Percentiles rank a stretch among this genome's conserved stretches.
phyloP scores from a whole-genome alignment of 257 asterid species.

The Marsdenia floribunda region DNA sequence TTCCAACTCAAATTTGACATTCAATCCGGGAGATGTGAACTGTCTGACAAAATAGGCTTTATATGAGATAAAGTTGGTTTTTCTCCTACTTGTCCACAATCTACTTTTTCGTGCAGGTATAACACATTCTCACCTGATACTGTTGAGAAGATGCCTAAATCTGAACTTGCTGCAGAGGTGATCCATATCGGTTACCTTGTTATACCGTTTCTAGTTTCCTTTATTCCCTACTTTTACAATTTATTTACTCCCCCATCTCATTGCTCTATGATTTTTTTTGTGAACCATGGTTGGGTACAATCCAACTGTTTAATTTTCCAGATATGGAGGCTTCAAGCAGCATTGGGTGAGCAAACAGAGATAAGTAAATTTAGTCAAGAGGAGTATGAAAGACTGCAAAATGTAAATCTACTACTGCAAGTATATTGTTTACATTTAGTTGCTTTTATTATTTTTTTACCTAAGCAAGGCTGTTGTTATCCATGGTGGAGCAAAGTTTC shows the following conservation, averaged over 20 bases:
- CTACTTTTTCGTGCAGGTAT: conserved; percentile 40
- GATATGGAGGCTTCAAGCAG: conserved; percentile 85
- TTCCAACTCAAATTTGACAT: background rate
- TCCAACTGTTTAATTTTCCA: conserved; percentile 22
- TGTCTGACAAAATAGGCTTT: background rate
- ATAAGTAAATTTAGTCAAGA: conserved; percentile 76
- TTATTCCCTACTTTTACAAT: background rate
- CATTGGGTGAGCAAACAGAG: conserved; percentile 69
- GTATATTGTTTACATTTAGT: background rate
- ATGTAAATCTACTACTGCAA: conserved; percentile 31
- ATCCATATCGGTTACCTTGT: conserved; percentile 9
- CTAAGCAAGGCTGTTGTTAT: background rate
- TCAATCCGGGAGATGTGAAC: background rate
- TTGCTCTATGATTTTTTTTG: background rate
- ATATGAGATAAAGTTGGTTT: background rate
- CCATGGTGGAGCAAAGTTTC: background rate
- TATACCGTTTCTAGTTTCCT: background rate
- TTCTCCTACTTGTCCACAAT: background rate
- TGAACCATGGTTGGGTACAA: background rate
- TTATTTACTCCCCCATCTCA: background rate
- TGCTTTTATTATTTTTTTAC: background rate
- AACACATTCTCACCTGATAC: conserved; percentile 79
- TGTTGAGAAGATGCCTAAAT: conserved; percentile 82
- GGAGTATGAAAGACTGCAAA: conserved; percentile 80
- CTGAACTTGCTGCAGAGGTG: conserved; percentile 85